A percentile compares a stretch with the other conserved stretches of the same genome.
These are phyloP conservation scores for Monilinia aucupariae DNA, from an alignment of 2,329 filamentous ascomycete species.

Conservation along the genomic window DNA sequence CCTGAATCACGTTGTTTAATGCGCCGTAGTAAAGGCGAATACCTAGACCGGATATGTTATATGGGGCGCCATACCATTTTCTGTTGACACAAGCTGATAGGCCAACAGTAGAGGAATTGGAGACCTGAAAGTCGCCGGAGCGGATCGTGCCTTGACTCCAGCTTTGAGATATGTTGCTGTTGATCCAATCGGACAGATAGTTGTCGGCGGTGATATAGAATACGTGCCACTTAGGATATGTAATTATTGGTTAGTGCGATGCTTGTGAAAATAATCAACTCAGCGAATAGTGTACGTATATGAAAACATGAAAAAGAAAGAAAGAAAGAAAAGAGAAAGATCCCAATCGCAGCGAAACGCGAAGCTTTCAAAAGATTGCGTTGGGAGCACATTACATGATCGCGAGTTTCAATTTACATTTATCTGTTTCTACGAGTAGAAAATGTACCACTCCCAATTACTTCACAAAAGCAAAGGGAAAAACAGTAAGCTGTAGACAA, in stretches of 20 bases:
- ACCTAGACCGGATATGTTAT: conserved; percentile 3
- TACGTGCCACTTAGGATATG: neutral
- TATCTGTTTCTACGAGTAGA: neutral
- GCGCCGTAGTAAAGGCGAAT: neutral
- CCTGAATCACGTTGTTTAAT: neutral
- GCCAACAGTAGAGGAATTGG: neutral
- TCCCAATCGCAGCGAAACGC: neutral
- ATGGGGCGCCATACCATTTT: neutral
- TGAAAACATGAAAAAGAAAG: neutral
- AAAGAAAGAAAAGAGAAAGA: too few species aligned
- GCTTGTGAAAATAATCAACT: neutral
- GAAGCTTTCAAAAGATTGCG: neutral
- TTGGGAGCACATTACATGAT: neutral
- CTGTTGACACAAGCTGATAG: neutral
- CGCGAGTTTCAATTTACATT: neutral
- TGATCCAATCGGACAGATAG: conserved; percentile 2
- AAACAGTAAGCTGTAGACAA: neutral
- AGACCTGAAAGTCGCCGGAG: neutral
- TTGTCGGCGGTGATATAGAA: conserved; percentile 5
- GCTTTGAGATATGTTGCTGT: conserved; percentile 7
- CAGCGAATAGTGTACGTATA: neutral
- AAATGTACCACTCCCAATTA: neutral
- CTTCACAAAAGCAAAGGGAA: neutral
- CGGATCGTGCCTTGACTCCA: conserved; percentile 6
- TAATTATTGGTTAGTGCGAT: neutral